Evolutionary conservation across 495 filamentous ascomycete genomes (phyloP), one percentile per base, ranked within the genome.

Genomic region (Daldinia loculata): DNA sequence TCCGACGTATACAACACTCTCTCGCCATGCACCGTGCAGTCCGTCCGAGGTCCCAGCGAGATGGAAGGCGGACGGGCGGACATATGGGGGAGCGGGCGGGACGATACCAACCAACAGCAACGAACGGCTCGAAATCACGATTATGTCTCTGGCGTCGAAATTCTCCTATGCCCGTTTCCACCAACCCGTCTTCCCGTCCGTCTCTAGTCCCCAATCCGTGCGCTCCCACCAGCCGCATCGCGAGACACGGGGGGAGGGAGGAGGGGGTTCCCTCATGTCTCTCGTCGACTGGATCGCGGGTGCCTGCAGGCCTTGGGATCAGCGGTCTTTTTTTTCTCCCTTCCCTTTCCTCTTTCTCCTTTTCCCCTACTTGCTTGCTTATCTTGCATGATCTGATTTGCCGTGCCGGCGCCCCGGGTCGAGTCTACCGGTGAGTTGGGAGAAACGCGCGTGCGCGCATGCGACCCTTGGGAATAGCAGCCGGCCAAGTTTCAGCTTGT

Each of bases 161-260:
- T 67, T 74, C 71, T 74, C 71, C 71, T 74, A 74, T 71, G 71
- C 67, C 71, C 71, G 71, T 71, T 71, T 56, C 71, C 71, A 43
- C 55, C 58, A 30, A 22, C 45, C 56, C 53, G 27, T 57, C 15
- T 48, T 34, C 32, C 36, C 17, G 24, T 34, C 59, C 27, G 19
- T 43, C 51, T 45, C 34, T 67, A 0, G 14, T 36, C 41, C 51
- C 34, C 34, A 48, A 22, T 34, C 22, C 41, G 11, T 24, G 22
- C 53, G 17, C 22, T 34, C 26, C 38, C 39, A 45, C 39, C 61
- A 36, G 70, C 61, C 61, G 56, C 61, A 66, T 61, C 70, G 61
- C 62, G 70, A 67, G 65, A 69, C 65, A 72, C n/a, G 12, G 30
- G 58, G 39, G 32, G 39, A n/a, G n/a, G n/a, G n/a, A n/a, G 48